Evolutionary conservation across 352 stramenopile genomes (phyloP), one percentile per base, ranked within the genome.

Genomic region (Phytophthora sojae): DNA sequence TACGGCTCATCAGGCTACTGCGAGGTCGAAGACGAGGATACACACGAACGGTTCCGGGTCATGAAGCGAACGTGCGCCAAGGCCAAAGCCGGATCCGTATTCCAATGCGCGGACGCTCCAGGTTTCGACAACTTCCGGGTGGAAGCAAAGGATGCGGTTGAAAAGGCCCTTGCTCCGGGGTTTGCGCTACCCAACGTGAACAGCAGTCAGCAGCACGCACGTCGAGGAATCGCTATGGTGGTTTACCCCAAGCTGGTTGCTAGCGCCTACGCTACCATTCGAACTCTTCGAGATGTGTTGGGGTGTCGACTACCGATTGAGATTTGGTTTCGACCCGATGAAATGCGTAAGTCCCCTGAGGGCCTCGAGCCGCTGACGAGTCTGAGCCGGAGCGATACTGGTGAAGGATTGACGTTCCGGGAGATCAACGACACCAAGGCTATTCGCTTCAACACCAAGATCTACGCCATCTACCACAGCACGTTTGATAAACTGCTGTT

Each of bases 221-320:
- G 29, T n/a, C 5, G 11, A 55, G 86, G 86, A 19, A 87, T 93
- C 32, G 71, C 79, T 35, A 79, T 93, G 57, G 78, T 89, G 1
- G 78, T 92, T 29, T 92, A 93, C 64, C 80, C 81, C 5, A 85
- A 88, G 67, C 69, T 90, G 15, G 64, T 90, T 60, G 79, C 83
- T 11, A 91, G 83, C 32, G 83, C 79, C 3, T 93, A 90, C 50
- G 86, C 84, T 17, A 87, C 77, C 9, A 75, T 93, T 55, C 66
- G 71, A 1, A 57, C 58, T 30, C 75, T 94, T 42, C 81, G 85
- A 26, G 17, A 69, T 29, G 4, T 63, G 60, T 8, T 56, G 7
- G 45, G 57, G 6, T 94, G 84, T 60, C 56, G 64, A 35, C 75
- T 94, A 17, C 77, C 79, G 1, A 84, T 94, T 17, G 84, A 94